Percentiles rank a stretch among this genome's conserved stretches.
Conservation (phyloP, 495 filamentous ascomycete genomes). For the Aspergillus nanangensis region DNA sequence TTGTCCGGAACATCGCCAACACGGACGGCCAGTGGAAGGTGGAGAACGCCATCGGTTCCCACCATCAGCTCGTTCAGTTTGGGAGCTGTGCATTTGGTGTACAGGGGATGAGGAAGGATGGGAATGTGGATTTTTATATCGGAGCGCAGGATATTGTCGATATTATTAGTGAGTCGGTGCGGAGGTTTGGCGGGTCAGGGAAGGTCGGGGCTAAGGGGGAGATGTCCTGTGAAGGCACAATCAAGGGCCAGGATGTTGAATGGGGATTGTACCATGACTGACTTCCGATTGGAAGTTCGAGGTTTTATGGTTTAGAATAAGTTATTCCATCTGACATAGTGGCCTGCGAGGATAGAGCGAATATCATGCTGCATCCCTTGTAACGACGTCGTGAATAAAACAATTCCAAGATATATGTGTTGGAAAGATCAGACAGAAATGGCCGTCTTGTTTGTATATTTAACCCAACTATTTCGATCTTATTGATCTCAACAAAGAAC, state of each 20-base stretch:
- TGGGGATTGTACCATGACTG: neutral
- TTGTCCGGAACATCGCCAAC: constrained; percentile 25
- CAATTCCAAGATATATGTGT: too few relatives aligned
- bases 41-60: neutral
- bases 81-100: neutral
- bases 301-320: too few relatives aligned
- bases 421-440: too few relatives aligned
- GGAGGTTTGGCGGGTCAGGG: neutral
- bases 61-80: constrained; percentile 1
- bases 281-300: too few relatives aligned
- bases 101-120: neutral
- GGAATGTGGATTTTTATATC: neutral
- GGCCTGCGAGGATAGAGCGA: too few relatives aligned
- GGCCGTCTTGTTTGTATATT: too few relatives aligned
- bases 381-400: too few relatives aligned
- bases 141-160: neutral
- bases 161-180: neutral
- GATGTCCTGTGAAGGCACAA: neutral
- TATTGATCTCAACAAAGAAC: too few relatives aligned
- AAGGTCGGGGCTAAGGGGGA: neutral
- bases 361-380: too few relatives aligned
- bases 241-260: neutral
- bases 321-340: too few relatives aligned
- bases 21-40: constrained; percentile 1
- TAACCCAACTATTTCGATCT: too few relatives aligned